Evolutionary conservation across 805 yeast species (phyloP).

Genomic region (Lachancea sp.): DNA sequence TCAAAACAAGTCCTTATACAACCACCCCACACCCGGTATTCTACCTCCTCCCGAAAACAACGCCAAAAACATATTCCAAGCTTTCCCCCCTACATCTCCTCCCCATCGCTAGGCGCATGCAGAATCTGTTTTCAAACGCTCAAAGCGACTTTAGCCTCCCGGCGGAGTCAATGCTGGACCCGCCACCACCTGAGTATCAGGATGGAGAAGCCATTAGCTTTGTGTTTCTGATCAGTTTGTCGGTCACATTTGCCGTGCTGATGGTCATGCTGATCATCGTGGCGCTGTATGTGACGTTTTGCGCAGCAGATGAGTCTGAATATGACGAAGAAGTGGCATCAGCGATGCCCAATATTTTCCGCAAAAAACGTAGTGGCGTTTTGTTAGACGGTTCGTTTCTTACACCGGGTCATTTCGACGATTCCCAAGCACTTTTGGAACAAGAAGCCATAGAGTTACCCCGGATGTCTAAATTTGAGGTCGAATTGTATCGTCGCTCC

Average conservation of each 20-base stretch:
- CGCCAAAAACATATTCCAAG: too few relatives aligned
- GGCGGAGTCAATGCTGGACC: constrained; percentile 6
- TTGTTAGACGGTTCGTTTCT: constrained; percentile 28
- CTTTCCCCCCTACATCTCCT: too few relatives aligned
- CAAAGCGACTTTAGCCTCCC: constrained; percentile 1
- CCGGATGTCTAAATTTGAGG: constrained; percentile 29
- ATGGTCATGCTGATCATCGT: constrained; percentile 28
- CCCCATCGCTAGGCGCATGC: neutral
- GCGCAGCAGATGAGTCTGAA: constrained; percentile 29
- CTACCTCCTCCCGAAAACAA: too few relatives aligned
- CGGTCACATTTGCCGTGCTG: constrained; percentile 31
- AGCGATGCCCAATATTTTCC: constrained; percentile 21
- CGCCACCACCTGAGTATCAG: constrained; percentile 14
- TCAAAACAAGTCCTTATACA: too few relatives aligned
- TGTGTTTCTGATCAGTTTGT: constrained; percentile 30
- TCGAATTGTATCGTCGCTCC: constrained; percentile 28
- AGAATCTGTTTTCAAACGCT: neutral
- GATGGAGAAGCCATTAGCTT: constrained; percentile 29
- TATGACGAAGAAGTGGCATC: constrained; percentile 27
- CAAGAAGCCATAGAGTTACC: constrained; percentile 23
- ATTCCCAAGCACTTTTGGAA: constrained; percentile 19
- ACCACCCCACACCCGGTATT: too few relatives aligned
- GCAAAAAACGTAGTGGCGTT: constrained; percentile 23
- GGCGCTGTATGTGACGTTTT: constrained; percentile 31
- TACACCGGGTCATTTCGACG: constrained; percentile 28